Percentiles rank a stretch among this genome's conserved stretches.
Evolutionary conservation across 768 basidiomycete species (phyloP).

Genomic region (Termitomyces sp.): DNA sequence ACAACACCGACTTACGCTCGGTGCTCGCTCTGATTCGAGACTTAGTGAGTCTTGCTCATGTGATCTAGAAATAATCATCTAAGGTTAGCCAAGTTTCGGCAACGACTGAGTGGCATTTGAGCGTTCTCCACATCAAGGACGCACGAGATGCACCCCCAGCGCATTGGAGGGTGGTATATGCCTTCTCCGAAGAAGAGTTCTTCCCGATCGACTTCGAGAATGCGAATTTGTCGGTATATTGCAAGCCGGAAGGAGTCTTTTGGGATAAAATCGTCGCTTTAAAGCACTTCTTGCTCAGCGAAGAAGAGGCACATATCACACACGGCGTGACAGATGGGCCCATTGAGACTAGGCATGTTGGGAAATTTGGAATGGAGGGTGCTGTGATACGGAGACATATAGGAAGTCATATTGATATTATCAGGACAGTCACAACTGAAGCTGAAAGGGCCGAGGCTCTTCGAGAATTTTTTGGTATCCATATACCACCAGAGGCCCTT

Average conservation of each 20-base stretch:
- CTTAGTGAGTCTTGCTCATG: background rate
- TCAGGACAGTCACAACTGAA: constrained; percentile 10
- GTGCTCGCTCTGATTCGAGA: constrained; percentile 11
- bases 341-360: constrained; percentile 2
- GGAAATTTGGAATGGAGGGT: constrained; percentile 12
- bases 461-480: constrained; percentile 13
- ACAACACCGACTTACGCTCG: constrained; percentile 12
- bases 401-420: constrained; percentile 6
- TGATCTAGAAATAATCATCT: background rate
- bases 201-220: constrained; percentile 12
- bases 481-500: constrained; percentile 6
- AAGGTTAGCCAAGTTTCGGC: background rate
- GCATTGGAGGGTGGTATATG: constrained; percentile 12
- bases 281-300: constrained; percentile 12
- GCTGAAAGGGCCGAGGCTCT: constrained; percentile 10
- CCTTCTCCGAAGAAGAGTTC: constrained; percentile 13
- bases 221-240: constrained; percentile 11
- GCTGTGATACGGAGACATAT: constrained; percentile 11
- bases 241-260: constrained; percentile 5
- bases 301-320: background rate
- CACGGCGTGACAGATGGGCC: background rate
- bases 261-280: constrained; percentile 12
- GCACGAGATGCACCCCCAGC: background rate
- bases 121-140: constrained; percentile 13
- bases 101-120: constrained; percentile 9